Conservation (phyloP, 1,284 basidiomycete species). For the Ustilago tritici region DNA sequence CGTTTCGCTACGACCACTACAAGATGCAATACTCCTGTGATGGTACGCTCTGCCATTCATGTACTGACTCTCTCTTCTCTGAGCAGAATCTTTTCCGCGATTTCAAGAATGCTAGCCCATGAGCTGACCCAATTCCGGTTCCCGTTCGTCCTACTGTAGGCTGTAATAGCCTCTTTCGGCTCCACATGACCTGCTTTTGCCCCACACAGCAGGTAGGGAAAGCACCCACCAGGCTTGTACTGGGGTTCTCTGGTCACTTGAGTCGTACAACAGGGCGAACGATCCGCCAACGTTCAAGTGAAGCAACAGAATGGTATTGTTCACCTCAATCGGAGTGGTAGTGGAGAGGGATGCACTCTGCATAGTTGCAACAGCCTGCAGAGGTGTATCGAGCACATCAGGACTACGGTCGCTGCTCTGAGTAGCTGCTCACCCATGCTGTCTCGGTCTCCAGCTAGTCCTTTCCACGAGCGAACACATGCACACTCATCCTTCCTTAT, state of each 20-base stretch:
- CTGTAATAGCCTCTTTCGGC: not conserved
- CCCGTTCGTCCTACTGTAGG: not conserved
- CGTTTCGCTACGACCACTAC: constrained; percentile 8
- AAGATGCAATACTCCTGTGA: not conserved
- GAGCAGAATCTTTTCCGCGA: not conserved
- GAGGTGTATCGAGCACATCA: not conserved
- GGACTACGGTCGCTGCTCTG: not conserved
- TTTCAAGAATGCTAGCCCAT: not conserved
- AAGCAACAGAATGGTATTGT: not conserved
- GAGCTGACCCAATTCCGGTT: not conserved
- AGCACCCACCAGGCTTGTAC: no score
- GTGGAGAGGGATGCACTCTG: not conserved
- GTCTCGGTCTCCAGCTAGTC: not conserved
- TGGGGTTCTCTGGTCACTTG: not conserved
- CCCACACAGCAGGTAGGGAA: no score
- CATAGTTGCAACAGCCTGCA: no score
- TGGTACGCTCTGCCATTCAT: not conserved
- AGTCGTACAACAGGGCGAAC: not conserved
- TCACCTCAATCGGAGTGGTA: not conserved
- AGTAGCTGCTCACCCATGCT: not conserved
- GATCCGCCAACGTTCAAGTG: not conserved
- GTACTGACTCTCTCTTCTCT: not conserved
- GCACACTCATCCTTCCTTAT: not conserved
- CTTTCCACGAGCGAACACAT: constrained; percentile 8
- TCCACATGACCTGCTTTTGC: not conserved